Conservation (phyloP, 2,329 filamentous ascomycete genomes). For the Mollisiaceae sp. region DNA sequence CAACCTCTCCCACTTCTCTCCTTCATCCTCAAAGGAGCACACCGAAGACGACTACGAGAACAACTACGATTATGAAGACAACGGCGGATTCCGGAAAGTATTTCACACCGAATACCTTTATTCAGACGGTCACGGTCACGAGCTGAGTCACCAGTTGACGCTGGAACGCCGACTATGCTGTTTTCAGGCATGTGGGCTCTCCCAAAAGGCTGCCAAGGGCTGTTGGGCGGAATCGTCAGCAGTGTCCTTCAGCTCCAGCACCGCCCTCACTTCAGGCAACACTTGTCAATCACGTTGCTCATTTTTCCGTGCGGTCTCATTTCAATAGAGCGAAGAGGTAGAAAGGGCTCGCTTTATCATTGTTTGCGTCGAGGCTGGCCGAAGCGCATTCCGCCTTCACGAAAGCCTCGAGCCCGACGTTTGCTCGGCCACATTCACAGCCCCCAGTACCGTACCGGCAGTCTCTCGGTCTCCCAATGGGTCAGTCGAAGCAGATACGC, state of each 20-base stretch:
- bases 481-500: neutral
- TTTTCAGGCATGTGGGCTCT: constrained; percentile 1
- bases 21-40: neutral
- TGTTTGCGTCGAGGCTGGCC: neutral
- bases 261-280: neutral
- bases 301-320: neutral
- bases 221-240: constrained; percentile 11
- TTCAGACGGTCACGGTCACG: constrained; percentile 10
- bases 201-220: neutral
- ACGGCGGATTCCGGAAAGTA: neutral
- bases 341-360: constrained; percentile 1
- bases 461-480: neutral
- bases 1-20: constrained; percentile 3
- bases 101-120: neutral
- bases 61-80: constrained; percentile 9
- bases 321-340: neutral
- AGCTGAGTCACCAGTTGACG: constrained; percentile 4
- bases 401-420: neutral
- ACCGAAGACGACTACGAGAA: neutral
- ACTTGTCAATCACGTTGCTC: neutral
- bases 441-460: neutral
- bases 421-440: neutral
- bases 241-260: constrained; percentile 14
- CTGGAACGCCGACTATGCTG: constrained; percentile 1
- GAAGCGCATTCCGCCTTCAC: neutral